Evolutionary conservation across 179 eudicot species (phyloP).

Genomic region (Camellia oleifera): DNA sequence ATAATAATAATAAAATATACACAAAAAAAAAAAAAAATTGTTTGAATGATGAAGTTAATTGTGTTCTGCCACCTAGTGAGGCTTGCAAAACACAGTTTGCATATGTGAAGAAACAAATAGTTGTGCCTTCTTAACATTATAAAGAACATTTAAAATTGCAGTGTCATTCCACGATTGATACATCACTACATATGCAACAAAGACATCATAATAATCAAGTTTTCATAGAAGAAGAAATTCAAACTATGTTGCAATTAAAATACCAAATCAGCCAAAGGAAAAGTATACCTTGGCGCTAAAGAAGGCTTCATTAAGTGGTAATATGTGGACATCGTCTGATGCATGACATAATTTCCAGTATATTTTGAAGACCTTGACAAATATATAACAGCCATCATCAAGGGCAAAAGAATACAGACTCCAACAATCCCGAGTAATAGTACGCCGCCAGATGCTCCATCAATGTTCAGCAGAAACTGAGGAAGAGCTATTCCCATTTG

Average conservation of each 20-base stretch:
- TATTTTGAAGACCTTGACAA: conserved; percentile 78
- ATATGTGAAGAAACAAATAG: background rate
- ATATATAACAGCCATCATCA: conserved; percentile 75
- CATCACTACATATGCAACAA: background rate
- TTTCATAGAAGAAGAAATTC: background rate
- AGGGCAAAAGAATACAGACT: conserved; percentile 77
- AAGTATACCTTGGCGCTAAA: conserved; percentile 72
- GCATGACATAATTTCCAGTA: conserved; percentile 90
- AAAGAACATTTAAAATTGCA: background rate
- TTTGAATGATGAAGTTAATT: background rate
- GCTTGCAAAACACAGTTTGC: background rate
- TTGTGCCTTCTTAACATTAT: background rate
- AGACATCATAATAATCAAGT: background rate
- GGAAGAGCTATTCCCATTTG: conserved; percentile 99
- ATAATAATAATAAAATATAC: background rate
- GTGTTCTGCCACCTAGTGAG: background rate
- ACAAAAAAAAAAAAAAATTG: background rate
- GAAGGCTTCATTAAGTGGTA: conserved; percentile 87
- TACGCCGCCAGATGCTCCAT: conserved; percentile 89
- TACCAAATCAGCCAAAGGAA: background rate
- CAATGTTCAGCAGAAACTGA: conserved; percentile 70
- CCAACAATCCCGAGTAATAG: conserved; percentile 84
- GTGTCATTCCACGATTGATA: background rate
- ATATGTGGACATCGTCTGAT: conserved; percentile 70
- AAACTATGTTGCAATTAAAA: background rate